A percentile compares a stretch with the other conserved stretches of the same genome.
These are phyloP conservation scores for Zygosaccharomyces kombuchaensis DNA, from an alignment of 805 yeast genomes.

Conservation along the genomic window DNA sequence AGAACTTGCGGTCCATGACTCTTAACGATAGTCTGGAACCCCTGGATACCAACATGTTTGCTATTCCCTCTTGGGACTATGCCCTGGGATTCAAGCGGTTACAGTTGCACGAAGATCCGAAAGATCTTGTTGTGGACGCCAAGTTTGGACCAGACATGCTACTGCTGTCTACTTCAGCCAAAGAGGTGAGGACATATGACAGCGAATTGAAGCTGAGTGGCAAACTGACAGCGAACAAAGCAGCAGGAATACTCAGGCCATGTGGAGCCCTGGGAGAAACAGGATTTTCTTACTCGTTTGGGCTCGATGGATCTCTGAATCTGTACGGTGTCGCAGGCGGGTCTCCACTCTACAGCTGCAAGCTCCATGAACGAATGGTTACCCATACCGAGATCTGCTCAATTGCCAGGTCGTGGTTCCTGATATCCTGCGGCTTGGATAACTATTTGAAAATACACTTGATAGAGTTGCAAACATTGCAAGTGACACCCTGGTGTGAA, in stretches of 20 bases:
- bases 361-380: conserved; percentile 40
- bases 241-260: conserved; percentile 19
- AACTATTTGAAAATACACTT: conserved; percentile 36
- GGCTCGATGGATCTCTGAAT: conserved; percentile 25
- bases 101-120: not conserved
- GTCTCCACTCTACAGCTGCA: conserved; percentile 6
- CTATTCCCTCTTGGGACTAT: conserved; percentile 22
- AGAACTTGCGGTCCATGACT: conserved; percentile 13
- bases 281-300: conserved; percentile 18
- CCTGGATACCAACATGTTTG: conserved; percentile 9
- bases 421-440: conserved; percentile 63
- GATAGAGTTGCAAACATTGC: conserved; percentile 9
- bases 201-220: not conserved
- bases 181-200: conserved; percentile 9
- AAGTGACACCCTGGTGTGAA: conserved; percentile 19
- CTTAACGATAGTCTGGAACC: conserved; percentile 15
- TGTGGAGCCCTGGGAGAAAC: conserved; percentile 19
- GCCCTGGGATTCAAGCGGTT: conserved; percentile 7
- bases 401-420: conserved; percentile 28
- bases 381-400: conserved; percentile 32
- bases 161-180: conserved; percentile 17
- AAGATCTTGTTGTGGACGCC: not conserved
- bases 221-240: not conserved
- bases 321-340: conserved; percentile 10
- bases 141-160: conserved; percentile 4